phyloP scores from a whole-genome alignment of 1,284 basidiomycete species.

The Anthracocystis panici-leucophaei region DNA sequence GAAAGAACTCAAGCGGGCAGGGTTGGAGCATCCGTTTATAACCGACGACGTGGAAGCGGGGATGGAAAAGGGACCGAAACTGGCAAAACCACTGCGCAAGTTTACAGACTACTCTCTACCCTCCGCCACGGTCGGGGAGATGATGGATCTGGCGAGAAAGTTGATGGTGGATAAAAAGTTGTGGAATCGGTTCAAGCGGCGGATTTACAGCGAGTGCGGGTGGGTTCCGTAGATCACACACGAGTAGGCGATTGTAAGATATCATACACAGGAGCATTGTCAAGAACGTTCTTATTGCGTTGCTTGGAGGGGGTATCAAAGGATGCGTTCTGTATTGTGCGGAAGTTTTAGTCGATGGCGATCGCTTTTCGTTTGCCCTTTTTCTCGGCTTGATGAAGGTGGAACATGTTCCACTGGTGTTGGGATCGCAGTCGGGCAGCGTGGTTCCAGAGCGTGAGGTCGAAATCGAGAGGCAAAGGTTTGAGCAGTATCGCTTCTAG shows the following conservation, averaged over 20 bases:
- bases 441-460: conserved; percentile 33
- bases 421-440: conserved; percentile 28
- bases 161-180: conserved; percentile 76
- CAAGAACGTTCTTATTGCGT: neutral
- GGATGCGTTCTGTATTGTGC: neutral
- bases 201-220: conserved; percentile 74
- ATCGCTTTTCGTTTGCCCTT: conserved; percentile 33
- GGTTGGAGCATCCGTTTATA: conserved; percentile 67
- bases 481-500: conserved; percentile 32
- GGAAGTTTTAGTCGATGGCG: conserved; percentile 2
- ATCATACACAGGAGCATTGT: no score
- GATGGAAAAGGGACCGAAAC: conserved; percentile 17
- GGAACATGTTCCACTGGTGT: conserved; percentile 20
- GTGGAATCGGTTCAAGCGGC: conserved; percentile 76
- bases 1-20: conserved; percentile 71
- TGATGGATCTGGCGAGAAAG: conserved; percentile 78
- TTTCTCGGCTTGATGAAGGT: neutral
- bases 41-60: conserved; percentile 1
- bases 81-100: conserved; percentile 72
- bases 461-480: conserved; percentile 20
- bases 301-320: neutral
- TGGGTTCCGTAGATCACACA: conserved; percentile 10
- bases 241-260: neutral
- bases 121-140: conserved; percentile 82
- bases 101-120: conserved; percentile 79